Conservation (phyloP, 495 filamentous ascomycete species). For the Corynascus novoguineensis region DNA sequence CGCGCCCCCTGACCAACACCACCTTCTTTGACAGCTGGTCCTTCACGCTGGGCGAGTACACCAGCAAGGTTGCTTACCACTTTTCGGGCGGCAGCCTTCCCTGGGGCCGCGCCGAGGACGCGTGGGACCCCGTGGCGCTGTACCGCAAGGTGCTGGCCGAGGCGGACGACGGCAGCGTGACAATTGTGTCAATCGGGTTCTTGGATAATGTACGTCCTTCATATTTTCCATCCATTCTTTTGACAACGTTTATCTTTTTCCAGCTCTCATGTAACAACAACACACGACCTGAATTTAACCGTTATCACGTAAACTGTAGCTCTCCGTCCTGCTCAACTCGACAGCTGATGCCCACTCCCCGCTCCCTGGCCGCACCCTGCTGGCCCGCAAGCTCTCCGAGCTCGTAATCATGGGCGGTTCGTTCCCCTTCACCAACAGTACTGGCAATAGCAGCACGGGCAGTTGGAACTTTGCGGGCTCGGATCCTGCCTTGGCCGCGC, state of each 20-base stretch:
- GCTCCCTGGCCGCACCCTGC: slow-evolving; percentile 33
- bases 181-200: slow-evolving; percentile 42
- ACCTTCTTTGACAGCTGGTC: slow-evolving; percentile 39
- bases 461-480: slow-evolving; percentile 42
- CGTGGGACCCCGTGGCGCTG: slow-evolving; percentile 39
- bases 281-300: not conserved
- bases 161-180: slow-evolving; percentile 34
- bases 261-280: not conserved
- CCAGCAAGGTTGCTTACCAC: slow-evolving; percentile 40
- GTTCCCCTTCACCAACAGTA: slow-evolving; percentile 40
- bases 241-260: not conserved
- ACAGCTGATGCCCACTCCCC: slow-evolving; percentile 30
- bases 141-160: slow-evolving; percentile 39
- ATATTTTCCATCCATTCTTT: too few species aligned
- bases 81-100: slow-evolving; percentile 27
- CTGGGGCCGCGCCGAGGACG: slow-evolving; percentile 32
- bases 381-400: slow-evolving; percentile 39
- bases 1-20: slow-evolving; percentile 35
- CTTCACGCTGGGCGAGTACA: slow-evolving; percentile 30
- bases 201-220: slow-evolving; percentile 31
- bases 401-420: slow-evolving; percentile 45
- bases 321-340: slow-evolving; percentile 39
- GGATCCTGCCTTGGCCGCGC: slow-evolving; percentile 28
- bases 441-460: too few species aligned
- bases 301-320: slow-evolving; percentile 9